phyloP scores from a whole-genome alignment of 768 basidiomycete species.

The Naganishia antarctica region DNA sequence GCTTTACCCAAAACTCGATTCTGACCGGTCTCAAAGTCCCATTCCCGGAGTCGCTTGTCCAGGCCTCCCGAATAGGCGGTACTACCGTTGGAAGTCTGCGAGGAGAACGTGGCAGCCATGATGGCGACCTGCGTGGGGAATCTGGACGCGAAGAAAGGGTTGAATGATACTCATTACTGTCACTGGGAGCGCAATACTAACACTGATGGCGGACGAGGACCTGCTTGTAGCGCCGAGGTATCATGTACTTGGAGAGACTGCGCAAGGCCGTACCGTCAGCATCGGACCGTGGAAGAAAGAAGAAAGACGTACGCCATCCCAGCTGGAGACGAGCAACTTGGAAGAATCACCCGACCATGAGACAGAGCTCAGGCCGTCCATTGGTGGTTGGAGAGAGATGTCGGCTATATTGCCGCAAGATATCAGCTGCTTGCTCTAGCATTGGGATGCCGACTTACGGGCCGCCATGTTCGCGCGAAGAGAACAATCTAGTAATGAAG shows the following conservation, averaged over 20 bases:
- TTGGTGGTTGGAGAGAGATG: conserved; percentile 56
- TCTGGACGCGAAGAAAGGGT: conserved; percentile 40
- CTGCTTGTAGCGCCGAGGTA: neutral
- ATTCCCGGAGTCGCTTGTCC: conserved; percentile 79
- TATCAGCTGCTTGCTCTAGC: neutral
- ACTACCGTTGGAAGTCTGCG: conserved; percentile 52
- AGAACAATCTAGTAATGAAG: too few species aligned
- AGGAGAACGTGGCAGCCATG: conserved; percentile 68
- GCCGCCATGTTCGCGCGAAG: conserved; percentile 12
- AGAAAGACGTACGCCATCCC: conserved; percentile 66
- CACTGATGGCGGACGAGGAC: conserved; percentile 6
- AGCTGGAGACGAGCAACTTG: conserved; percentile 75
- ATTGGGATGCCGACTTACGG: neutral
- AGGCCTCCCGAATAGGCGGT: conserved; percentile 81
- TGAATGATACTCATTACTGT: conserved; percentile 37
- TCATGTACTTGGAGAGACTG: conserved; percentile 27
- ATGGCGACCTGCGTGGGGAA: conserved; percentile 62
- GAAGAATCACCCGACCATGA: conserved; percentile 78
- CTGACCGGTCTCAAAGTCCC: conserved; percentile 71
- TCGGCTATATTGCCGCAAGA: conserved; percentile 21
- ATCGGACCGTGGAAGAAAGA: conserved; percentile 56
- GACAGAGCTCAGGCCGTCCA: conserved; percentile 77
- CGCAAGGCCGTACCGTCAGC: conserved; percentile 68
- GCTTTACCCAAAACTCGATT: conserved; percentile 65
- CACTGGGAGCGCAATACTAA: conserved; percentile 16